Conservation (phyloP, 805 yeast genomes). For the Wickerhamiella lipophila region DNA sequence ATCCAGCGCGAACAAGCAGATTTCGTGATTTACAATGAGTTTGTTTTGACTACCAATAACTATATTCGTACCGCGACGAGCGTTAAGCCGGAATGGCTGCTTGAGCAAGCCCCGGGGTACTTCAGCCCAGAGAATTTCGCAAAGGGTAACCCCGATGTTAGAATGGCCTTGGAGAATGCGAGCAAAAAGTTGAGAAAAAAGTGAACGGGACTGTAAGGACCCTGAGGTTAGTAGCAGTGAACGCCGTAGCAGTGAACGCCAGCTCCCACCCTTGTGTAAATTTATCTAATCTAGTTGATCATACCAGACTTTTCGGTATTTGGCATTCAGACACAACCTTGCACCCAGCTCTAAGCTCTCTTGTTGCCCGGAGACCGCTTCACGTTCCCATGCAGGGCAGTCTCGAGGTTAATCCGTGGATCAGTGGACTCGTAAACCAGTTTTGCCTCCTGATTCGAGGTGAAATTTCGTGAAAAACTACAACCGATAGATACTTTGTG, state of each 20-base stretch:
- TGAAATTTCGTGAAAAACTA: not conserved
- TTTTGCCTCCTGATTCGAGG: too few relatives aligned
- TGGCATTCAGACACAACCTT: too few relatives aligned
- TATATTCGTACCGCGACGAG: slow-evolving; percentile 89
- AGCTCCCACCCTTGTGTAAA: too few relatives aligned
- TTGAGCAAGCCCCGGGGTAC: slow-evolving; percentile 66
- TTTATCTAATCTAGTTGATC: too few relatives aligned
- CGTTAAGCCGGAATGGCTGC: slow-evolving; percentile 83
- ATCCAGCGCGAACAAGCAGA: slow-evolving; percentile 71
- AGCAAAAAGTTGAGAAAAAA: slow-evolving; percentile 19
- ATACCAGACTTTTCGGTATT: too few relatives aligned
- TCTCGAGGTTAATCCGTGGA: too few relatives aligned
- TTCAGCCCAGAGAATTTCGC: slow-evolving; percentile 50
- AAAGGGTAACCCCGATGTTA: slow-evolving; percentile 55
- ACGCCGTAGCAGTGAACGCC: too few relatives aligned
- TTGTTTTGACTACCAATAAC: slow-evolving; percentile 84
- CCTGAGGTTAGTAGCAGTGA: too few relatives aligned
- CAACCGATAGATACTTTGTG: not conserved
- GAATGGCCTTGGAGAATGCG: slow-evolving; percentile 54
- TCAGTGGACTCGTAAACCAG: too few relatives aligned
- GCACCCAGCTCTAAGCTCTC: too few relatives aligned
- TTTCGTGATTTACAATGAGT: slow-evolving; percentile 91
- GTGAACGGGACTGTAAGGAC: not conserved
- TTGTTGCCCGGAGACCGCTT: too few relatives aligned
- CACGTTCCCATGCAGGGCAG: too few relatives aligned